A percentile compares a stretch with the other conserved stretches of the same genome.
Evolutionary conservation across 2,329 filamentous ascomycete genomes (phyloP).

Genomic region (Passalora sequoiae): DNA sequence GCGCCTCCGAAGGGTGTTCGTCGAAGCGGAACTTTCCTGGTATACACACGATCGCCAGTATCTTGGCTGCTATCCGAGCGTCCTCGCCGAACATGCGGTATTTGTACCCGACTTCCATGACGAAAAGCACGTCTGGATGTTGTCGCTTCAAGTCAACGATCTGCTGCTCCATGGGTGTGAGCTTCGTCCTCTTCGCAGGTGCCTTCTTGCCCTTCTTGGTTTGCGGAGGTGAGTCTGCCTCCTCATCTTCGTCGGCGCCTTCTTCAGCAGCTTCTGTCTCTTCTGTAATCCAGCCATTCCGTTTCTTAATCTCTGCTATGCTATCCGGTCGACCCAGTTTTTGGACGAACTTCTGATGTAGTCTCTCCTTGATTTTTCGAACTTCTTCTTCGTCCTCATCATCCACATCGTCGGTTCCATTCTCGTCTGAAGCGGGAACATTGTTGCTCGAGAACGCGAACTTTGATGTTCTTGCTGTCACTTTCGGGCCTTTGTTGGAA

Average conservation of each 20-base stretch:
- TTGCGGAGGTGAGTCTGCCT: slow-evolving; percentile 44
- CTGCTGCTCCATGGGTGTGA: slow-evolving; percentile 92
- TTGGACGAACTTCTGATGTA: slow-evolving; percentile 82
- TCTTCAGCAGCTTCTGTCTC: slow-evolving; percentile 49
- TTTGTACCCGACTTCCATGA: slow-evolving; percentile 96
- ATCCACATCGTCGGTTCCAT: slow-evolving; percentile 29
- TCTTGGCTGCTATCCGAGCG: slow-evolving; percentile 80
- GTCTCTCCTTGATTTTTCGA: slow-evolving; percentile 58
- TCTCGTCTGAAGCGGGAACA: slow-evolving; percentile 34
- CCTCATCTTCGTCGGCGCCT: slow-evolving; percentile 53
- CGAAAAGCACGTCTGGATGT: slow-evolving; percentile 80
- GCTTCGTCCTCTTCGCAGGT: slow-evolving; percentile 64
- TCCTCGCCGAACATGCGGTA: slow-evolving; percentile 97
- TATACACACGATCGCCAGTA: slow-evolving; percentile 91
- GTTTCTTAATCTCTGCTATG: slow-evolving; percentile 60
- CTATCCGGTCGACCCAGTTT: slow-evolving; percentile 85
- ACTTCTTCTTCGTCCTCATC: slow-evolving; percentile 48
- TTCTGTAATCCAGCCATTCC: slow-evolving; percentile 51
- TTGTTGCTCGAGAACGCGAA: slow-evolving; percentile 55
- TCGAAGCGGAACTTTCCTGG: slow-evolving; percentile 93
- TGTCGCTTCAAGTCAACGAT: slow-evolving; percentile 90
- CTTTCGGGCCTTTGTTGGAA: slow-evolving; percentile 31
- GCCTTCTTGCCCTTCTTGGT: slow-evolving; percentile 48
- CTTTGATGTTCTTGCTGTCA: slow-evolving; percentile 51
- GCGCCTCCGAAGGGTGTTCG: slow-evolving; percentile 87